These are phyloP conservation scores for Nemania diffusa DNA, from an alignment of 2,329 filamentous ascomycete genomes.

Conservation along the genomic window DNA sequence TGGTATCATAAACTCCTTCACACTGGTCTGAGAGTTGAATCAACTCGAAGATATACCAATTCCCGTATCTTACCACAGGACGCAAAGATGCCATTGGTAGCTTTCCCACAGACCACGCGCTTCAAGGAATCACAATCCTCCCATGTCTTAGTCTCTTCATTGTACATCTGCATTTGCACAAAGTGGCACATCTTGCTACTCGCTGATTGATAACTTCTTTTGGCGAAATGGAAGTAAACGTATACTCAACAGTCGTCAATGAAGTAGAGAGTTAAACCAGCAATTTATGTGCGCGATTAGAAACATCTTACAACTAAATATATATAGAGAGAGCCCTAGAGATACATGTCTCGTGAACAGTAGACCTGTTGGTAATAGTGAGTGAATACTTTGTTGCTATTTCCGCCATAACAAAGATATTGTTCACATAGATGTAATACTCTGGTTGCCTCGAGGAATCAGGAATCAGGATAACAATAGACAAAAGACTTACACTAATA, in stretches of 20 bases:
- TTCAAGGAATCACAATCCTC: not conserved
- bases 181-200: slow-evolving; percentile 6
- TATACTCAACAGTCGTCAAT: not conserved
- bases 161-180: not conserved
- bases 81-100: not conserved
- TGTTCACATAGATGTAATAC: not conserved
- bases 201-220: not conserved
- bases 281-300: not conserved
- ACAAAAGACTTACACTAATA: no score
- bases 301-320: not conserved
- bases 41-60: not conserved
- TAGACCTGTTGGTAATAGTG: not conserved
- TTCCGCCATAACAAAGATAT: not conserved
- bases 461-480: not conserved
- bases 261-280: not conserved
- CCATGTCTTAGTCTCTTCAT: not conserved
- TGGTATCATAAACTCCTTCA: no score
- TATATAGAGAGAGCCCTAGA: not conserved
- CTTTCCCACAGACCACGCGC: not conserved
- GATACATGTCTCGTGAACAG: not conserved
- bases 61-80: not conserved
- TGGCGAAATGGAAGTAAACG: not conserved
- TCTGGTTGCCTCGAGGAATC: not conserved
- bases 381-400: not conserved
- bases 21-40: not conserved